A percentile compares a stretch with the other conserved stretches of the same genome.
phyloP scores from a whole-genome alignment of 1,284 basidiomycete genomes.

The Fomitopsis pinicola region DNA sequence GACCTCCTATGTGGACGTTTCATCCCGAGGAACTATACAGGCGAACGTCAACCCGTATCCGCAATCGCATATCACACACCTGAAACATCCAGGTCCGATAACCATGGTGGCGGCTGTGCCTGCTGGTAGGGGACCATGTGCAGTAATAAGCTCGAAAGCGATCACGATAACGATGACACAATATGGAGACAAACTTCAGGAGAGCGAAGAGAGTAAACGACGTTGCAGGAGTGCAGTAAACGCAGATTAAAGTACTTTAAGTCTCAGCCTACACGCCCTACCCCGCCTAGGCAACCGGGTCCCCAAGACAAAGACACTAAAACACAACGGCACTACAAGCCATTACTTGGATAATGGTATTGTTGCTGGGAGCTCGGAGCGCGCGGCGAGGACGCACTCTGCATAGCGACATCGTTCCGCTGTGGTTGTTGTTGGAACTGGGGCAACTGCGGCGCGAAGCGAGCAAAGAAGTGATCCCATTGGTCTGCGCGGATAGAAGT shows the following conservation, averaged over 20 bases:
- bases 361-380: neutral
- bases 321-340: neutral
- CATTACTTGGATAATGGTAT: constrained; percentile 2
- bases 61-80: neutral
- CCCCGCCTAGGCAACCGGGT: neutral
- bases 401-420: constrained; percentile 10
- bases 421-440: constrained; percentile 6
- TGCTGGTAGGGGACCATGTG: neutral
- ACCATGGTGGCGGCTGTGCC: neutral
- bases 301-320: neutral
- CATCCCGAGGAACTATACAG: neutral
- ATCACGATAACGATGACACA: neutral
- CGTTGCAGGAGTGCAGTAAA: neutral
- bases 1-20: neutral
- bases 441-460: constrained; percentile 26
- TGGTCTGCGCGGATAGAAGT: constrained; percentile 42
- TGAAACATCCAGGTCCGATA: neutral
- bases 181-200: neutral
- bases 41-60: neutral
- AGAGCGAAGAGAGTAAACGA: neutral
- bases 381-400: neutral
- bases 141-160: neutral
- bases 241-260: constrained; percentile 1
- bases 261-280: neutral
- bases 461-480: constrained; percentile 73